Percentiles rank a stretch among this genome's conserved stretches.
phyloP scores from a whole-genome alignment of 805 yeast genomes.

The Clavispora carvajalis region DNA sequence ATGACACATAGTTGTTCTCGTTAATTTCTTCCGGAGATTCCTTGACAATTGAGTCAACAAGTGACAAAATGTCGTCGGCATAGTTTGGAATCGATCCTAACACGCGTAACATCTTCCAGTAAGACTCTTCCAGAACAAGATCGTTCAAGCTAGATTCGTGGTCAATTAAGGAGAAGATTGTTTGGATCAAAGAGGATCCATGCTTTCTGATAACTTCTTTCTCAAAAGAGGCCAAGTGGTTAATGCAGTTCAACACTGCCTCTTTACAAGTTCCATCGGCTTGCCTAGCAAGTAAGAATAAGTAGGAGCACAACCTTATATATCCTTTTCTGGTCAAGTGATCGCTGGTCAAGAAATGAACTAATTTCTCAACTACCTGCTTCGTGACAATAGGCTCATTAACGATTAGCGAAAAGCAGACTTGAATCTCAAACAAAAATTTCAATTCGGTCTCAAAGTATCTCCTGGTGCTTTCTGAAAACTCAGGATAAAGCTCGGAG shows the following conservation, averaged over 20 bases:
- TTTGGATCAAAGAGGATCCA: conserved; percentile 41
- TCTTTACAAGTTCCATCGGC: conserved; percentile 14
- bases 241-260: conserved; percentile 15
- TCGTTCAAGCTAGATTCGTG: conserved; percentile 34
- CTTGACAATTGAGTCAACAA: conserved; percentile 39
- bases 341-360: conserved; percentile 9
- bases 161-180: conserved; percentile 46
- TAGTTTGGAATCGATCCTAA: conserved; percentile 42
- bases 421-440: conserved; percentile 43
- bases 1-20: conserved; percentile 52
- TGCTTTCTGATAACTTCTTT: conserved; percentile 41
- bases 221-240: conserved; percentile 21
- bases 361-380: conserved; percentile 11
- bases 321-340: conserved; percentile 26
- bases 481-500: conserved; percentile 24
- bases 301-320: conserved; percentile 48
- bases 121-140: conserved; percentile 34
- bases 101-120: conserved; percentile 50
- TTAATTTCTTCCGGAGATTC: conserved; percentile 32
- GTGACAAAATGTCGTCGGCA: conserved; percentile 42
- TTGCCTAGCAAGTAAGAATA: conserved; percentile 42
- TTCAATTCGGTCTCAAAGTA: conserved; percentile 43
- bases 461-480: conserved; percentile 26
- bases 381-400: conserved; percentile 21
- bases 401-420: conserved; percentile 30